These are phyloP conservation scores for Corymbia calophylla DNA, from an alignment of 441 rosid genomes.

Conservation along the genomic window DNA sequence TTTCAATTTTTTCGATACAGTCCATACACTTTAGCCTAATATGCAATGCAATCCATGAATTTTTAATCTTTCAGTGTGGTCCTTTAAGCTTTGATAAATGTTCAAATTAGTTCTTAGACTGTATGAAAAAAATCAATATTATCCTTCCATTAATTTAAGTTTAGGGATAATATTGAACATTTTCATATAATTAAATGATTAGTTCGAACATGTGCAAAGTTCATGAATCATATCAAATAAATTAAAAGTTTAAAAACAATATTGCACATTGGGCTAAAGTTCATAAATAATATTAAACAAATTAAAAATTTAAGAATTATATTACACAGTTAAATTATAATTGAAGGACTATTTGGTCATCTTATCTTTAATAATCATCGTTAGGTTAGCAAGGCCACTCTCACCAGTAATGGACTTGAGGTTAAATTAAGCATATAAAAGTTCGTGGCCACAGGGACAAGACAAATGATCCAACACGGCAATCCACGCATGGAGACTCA, in stretches of 20 bases:
- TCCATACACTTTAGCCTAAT: too few relatives aligned
- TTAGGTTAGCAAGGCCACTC: neutral
- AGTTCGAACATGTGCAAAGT: too few relatives aligned
- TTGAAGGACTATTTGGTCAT: neutral
- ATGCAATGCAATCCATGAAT: too few relatives aligned
- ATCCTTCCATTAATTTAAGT: fast-evolving
- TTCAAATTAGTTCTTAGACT: too few relatives aligned
- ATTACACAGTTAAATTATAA: too few relatives aligned
- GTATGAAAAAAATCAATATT: fast-evolving
- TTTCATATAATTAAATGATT: too few relatives aligned
- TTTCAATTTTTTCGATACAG: too few relatives aligned
- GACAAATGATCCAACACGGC: neutral
- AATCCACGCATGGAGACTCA: neutral
- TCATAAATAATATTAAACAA: too few relatives aligned
- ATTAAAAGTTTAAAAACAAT: fast-evolving
- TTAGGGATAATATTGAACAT: fast-evolving
- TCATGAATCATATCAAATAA: too few relatives aligned
- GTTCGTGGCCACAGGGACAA: neutral
- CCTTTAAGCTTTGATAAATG: too few relatives aligned
- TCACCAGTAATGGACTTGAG: neutral
- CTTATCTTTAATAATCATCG: neutral
- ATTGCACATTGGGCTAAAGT: too few relatives aligned
- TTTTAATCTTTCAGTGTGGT: too few relatives aligned
- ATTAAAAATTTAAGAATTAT: fast-evolving
- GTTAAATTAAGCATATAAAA: neutral